Base-by-base conservation (phyloP, 345 rosid genomes). In the Balakata baccata region DNA sequence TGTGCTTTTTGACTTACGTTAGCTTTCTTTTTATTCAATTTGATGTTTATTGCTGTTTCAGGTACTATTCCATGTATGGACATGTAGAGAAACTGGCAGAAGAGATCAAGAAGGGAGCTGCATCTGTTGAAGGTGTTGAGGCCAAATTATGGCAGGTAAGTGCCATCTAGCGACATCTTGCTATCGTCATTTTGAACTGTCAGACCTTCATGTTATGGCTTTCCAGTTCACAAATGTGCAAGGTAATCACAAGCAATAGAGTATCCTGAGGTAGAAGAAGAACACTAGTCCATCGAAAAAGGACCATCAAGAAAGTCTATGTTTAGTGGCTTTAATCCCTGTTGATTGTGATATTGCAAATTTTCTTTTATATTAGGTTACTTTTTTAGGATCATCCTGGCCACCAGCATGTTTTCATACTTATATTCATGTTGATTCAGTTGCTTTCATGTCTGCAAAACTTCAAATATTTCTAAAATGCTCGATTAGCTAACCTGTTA, bases 31-130 rank as follows among this genome's bases (percentile, higher is more conserved):
- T 29, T 29, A 29, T 29, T 29, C 34, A 29, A 5, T 29, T 51
- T 69, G 16, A 52, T 78, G 74, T 7, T 45, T 52, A 29, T 29
- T 29, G 34, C 34, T 29, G 34, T 39, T 46, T 70, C 85, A 94
- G 98, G 81, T 94, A 92, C 85, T 92, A 94, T 83, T 92, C 98
- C 70, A 94, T 88, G 97, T 92, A 94, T 56, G 98, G 98, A 69
- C 98, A 94, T 79, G 98, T 94, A 37, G 93, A 87, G 85, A 89
- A 73, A 74, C 84, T 94, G 71, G 98, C 98, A 41, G 93, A 94
- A 83, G 97, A 94, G 77, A 87, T 94, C 59, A 81, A 85, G 87
- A 92, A 90, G 82, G 98, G 97, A 18, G 93, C 97, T 85, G 89
- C 89, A 74, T 88, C 97, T 73, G 93, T 94, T 56, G 97, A 90